Evolutionary conservation across 768 basidiomycete genomes (phyloP), one percentile per base, ranked within the genome.

Genomic region (Gloeostereum incarnatum): DNA sequence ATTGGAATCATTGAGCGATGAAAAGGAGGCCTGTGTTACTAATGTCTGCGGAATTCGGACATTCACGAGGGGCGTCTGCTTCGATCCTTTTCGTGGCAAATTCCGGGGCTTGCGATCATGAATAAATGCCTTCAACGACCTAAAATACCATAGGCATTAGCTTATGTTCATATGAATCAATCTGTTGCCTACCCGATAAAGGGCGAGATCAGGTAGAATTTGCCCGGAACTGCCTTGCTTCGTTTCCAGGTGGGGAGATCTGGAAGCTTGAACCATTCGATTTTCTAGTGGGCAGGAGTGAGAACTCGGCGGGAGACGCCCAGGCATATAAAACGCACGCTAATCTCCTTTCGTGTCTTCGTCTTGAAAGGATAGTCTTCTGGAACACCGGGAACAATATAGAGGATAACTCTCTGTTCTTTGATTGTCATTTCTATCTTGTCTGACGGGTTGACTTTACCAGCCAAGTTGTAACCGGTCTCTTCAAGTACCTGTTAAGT

Each of bases 341-440:
- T 94, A 49, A 99, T 99, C 68, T 99, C 96, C 61, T 97, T 99
- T 40, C 94, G 70, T 1, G 96, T 99, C 58, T 84, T 82, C 4
- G 96, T 96, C 60, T 85, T 74, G 64, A 99, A 99, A 2, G 71
- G 68, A 45, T 78, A 92, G 50, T 86, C 78, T 60, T 97, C 92
- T 24, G 86, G 77, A 3, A 99, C 80, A 22, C 81, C 82, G 22
- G 84, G 73, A 21, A 97, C 86, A 53, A 99, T 80, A 58, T 80
- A 99, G 40, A 99, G 64, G 30, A 89, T 88, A 41, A 98, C 84
- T 46, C 73, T 76, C 59, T 98, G 94, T 48, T 92, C 90, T 54
- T 78, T 84, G 57, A 93, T 88, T 30, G 81, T 79, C 58, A 89
- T 70, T 55, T 90, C 79, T 55, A 97, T 81, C 49, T 78, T 79